phyloP scores from a whole-genome alignment of 306 rosid genomes.

The Inga oerstediana region DNA sequence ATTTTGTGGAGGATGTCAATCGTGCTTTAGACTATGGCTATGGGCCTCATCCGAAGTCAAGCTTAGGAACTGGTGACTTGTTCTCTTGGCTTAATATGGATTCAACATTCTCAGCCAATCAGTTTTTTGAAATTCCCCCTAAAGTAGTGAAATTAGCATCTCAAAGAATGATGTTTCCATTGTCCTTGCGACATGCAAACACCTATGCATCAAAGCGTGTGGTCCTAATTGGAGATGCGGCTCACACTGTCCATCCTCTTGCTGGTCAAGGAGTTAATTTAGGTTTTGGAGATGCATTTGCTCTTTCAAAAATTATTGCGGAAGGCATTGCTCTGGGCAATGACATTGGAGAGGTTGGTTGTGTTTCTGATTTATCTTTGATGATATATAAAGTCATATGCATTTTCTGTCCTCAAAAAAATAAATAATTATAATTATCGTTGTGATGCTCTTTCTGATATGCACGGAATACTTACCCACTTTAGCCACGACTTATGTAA shows the following conservation, averaged over 20 bases:
- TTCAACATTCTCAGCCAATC: constrained; percentile 51
- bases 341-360: constrained; percentile 79
- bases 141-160: constrained; percentile 71
- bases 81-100: constrained; percentile 74
- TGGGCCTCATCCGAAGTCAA: constrained; percentile 74
- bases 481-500: background rate
- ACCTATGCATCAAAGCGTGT: constrained; percentile 71
- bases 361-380: constrained; percentile 8
- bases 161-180: constrained; percentile 77
- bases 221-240: constrained; percentile 89
- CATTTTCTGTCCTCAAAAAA: background rate
- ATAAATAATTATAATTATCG: background rate
- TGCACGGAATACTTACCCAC: background rate
- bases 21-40: constrained; percentile 74
- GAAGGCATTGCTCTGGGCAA: constrained; percentile 83
- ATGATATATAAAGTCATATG: background rate
- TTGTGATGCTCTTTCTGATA: background rate
- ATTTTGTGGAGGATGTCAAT: constrained; percentile 67
- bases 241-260: constrained; percentile 93
- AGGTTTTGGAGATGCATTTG: constrained; percentile 85
- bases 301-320: constrained; percentile 76
- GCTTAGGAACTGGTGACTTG: constrained; percentile 49
- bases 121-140: constrained; percentile 78
- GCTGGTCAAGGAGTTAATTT: constrained; percentile 98
- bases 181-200: constrained; percentile 80